Conservation (phyloP, 2,329 filamentous ascomycete species). For the Shiraia sp. region DNA sequence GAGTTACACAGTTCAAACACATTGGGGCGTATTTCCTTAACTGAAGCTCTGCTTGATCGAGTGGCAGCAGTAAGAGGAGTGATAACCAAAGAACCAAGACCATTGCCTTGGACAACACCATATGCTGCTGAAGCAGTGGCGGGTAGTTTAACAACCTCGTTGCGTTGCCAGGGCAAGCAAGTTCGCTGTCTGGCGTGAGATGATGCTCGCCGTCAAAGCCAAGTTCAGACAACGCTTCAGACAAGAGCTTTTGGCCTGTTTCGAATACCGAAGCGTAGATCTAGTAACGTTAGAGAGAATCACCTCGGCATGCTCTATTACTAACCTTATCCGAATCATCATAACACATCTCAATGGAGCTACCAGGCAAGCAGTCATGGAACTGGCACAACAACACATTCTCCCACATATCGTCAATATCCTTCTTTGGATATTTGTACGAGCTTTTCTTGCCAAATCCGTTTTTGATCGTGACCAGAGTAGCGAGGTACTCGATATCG, state of each 20-base stretch:
- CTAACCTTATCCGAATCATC: conserved; percentile 81
- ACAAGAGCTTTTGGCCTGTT: conserved; percentile 71
- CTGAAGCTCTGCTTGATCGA: conserved; percentile 44
- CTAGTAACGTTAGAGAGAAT: conserved; percentile 32
- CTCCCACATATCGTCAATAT: conserved; percentile 98
- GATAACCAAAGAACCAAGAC: conserved; percentile 49
- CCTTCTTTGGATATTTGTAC: conserved; percentile 90
- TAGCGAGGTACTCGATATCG: conserved; percentile 85
- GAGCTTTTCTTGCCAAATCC: conserved; percentile 47
- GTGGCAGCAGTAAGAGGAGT: conserved; percentile 30
- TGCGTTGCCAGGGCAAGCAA: conserved; percentile 80
- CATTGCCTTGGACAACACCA: conserved; percentile 51
- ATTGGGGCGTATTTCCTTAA: conserved; percentile 59
- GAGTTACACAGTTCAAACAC: conserved; percentile 81
- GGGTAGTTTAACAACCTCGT: conserved; percentile 70
- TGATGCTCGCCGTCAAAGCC: conserved; percentile 59
- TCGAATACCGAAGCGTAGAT: conserved; percentile 83
- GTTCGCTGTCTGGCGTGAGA: conserved; percentile 47
- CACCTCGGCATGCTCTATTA: not conserved
- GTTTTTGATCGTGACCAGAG: conserved; percentile 76
- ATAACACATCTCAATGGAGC: conserved; percentile 96
- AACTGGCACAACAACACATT: conserved; percentile 90
- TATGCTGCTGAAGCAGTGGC: conserved; percentile 26
- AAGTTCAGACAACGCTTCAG: conserved; percentile 69
- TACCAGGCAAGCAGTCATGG: conserved; percentile 94